Evolutionary conservation across 2,329 filamentous ascomycete species (phyloP), one percentile per base, ranked within the genome.

Genomic region (Xylaria sp.): DNA sequence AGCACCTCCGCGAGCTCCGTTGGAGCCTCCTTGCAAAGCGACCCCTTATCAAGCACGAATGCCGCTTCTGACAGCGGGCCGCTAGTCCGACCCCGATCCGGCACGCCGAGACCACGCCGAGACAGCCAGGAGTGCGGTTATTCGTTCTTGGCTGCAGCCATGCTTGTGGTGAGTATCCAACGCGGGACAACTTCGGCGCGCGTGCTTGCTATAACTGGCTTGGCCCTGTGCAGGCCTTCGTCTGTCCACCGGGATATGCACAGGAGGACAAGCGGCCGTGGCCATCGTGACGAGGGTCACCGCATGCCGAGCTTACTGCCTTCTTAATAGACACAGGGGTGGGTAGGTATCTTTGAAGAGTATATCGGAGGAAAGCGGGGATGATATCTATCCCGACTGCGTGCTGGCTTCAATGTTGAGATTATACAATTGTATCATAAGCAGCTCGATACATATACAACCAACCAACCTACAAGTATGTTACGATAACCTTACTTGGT

Each of bases 11-110:
- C 64, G 59, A 66, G 23, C 48, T 40, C 69, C 62, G 55, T 48
- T 63, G 42, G 59, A 63, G 61, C 47, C 65, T 65, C 54, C 29
- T 65, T 5, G 40, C 5, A 57, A 23, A 44, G 53, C 23, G 18
- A 29, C 61, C 51, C 62, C 65, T 60, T 65, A 63, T 62, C 57
- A 55, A 48, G 37, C 51, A 55, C 54, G 37, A 65, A 21, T 60
- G 59, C 69, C 62, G 66, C 40, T 4, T 42, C 62, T 47, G 63
- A 61, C 51, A 68, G 59, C 68, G 62, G 65, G 53, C 65, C 62
- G 68, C 65, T 68, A 60, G 65, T 48, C 69, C 69, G 66, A 65
- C 37, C 63, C 66, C 47, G 65, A 70, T 69, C 69, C 69, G 69
- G 69, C 60, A 21, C 60, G 62, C 69, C 69, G 66, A 70, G 69